A percentile compares a stretch with the other conserved stretches of the same genome.
phyloP scores from a whole-genome alignment of 2,329 filamentous ascomycete species.

The Fusarium virguliforme region DNA sequence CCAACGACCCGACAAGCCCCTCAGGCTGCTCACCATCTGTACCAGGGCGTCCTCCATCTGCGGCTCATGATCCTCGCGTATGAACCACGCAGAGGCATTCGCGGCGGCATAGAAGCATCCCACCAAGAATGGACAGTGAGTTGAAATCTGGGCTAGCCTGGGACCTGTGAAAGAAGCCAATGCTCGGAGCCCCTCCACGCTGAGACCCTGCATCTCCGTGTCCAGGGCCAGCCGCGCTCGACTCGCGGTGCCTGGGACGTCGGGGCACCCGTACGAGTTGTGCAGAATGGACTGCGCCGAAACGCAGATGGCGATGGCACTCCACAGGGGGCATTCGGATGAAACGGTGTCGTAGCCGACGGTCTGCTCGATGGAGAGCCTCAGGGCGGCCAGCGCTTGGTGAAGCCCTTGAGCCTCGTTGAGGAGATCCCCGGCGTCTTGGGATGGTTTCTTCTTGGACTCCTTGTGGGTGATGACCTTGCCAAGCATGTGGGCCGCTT shows the following conservation, averaged over 20 bases:
- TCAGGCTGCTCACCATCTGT: conserved; percentile 23
- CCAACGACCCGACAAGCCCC: conserved; percentile 1
- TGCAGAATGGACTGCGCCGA: conserved; percentile 37
- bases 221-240: conserved; percentile 27
- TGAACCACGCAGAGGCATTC: conserved; percentile 42
- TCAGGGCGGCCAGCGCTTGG: conserved; percentile 28
- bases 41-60: conserved; percentile 22
- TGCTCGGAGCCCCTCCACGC: conserved; percentile 19
- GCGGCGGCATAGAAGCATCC: conserved; percentile 39
- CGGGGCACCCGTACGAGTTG: conserved; percentile 40
- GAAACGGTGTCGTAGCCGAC: too few relatives aligned
- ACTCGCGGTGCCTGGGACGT: conserved; percentile 6
- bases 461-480: conserved; percentile 39
- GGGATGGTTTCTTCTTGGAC: background rate
- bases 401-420: conserved; percentile 38
- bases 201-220: conserved; percentile 38
- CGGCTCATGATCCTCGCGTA: conserved; percentile 37
- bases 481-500: conserved; percentile 43
- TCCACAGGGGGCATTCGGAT: background rate
- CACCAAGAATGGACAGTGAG: conserved; percentile 24
- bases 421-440: conserved; percentile 19
- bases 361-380: conserved; percentile 18
- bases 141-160: conserved; percentile 1
- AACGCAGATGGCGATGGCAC: conserved; percentile 29
- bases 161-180: conserved; percentile 15